Evolutionary conservation across 169 alveolate genomes (phyloP), one percentile per base, ranked within the genome.

Genomic region (Eimeria maxima): DNA sequence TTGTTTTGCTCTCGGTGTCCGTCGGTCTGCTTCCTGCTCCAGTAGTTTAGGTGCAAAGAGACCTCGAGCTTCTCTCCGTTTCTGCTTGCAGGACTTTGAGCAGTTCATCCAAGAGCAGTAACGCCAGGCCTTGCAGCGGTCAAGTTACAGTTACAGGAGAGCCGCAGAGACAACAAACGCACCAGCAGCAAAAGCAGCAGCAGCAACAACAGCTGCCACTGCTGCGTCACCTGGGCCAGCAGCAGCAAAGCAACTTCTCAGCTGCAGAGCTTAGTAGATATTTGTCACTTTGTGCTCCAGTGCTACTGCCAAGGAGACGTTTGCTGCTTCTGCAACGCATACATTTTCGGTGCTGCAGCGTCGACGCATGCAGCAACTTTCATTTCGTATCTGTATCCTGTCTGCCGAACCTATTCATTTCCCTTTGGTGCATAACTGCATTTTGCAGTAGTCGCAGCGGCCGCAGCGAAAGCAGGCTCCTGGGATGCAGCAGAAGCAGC

Each of bases 11-110:
- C 14, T 67, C 44, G 16, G 29, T 67, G 76, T 67, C 16, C 76
- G 22, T 16, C 33, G 44, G 76, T 67, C 76, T 16, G 33, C 24
- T 67, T 24, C 24, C 84, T 29, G 42, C 57, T 8, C n/a, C n/a
- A 42, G n/a, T 29, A 44, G 33, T 22, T 53, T 42, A 44, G 22
- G 14, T 74, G n/a, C n/a, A 29, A 2, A 74, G 84, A 33, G 0
- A 18, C 84, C 24, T 2, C 89, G 11, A 22, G 60, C 67, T 20
- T 69, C 16, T 42, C 38, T 42, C 45, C 42, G 38, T 78, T 78
- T 60, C 89, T 78, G 89, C 89, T 78, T 44, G 57, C 89, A 78
- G 89, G 89, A 78, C 50, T 78, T 78, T 14, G 89, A 78, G 33
- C 60, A 47, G 24, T 78, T 78, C 65, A n/a, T 67, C 24, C 76